Evolutionary conservation across 352 stramenopile genomes (phyloP).

Genomic region (Phytophthora colocasiae): DNA sequence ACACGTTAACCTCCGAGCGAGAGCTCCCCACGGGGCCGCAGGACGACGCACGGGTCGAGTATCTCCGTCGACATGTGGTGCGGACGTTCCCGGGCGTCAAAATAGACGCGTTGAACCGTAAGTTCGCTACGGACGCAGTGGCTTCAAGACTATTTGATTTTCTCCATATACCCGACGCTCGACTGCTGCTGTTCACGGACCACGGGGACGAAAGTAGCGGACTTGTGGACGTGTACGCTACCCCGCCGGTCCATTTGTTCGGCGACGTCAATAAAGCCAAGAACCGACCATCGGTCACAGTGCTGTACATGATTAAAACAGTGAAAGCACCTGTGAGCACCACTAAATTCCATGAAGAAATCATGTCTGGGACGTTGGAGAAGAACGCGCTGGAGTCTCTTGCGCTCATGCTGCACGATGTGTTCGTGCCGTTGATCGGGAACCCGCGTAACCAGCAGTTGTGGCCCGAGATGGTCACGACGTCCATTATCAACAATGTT

Average conservation of each 20-base stretch:
- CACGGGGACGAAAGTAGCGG: conserved; percentile 63
- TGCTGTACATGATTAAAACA: conserved; percentile 83
- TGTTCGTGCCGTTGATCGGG: conserved; percentile 77
- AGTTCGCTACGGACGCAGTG: conserved; percentile 70
- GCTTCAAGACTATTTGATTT: conserved; percentile 77
- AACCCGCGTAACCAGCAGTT: conserved; percentile 81
- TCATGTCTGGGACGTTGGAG: conserved; percentile 79
- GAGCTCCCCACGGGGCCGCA: conserved; percentile 33
- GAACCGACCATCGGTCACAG: conserved; percentile 44
- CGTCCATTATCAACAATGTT: conserved; percentile 78
- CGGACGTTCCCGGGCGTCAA: conserved; percentile 76
- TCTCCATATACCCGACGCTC: conserved; percentile 63
- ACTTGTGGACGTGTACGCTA: conserved; percentile 65
- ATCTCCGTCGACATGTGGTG: conserved; percentile 67
- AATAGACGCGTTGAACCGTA: conserved; percentile 57
- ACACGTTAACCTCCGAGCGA: conserved; percentile 3
- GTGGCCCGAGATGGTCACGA: conserved; percentile 86
- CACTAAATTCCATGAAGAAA: conserved; percentile 72
- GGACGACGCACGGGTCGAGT: conserved; percentile 71
- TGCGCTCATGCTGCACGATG: conserved; percentile 72
- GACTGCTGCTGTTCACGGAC: conserved; percentile 77
- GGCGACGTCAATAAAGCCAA: conserved; percentile 23
- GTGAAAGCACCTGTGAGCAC: conserved; percentile 66
- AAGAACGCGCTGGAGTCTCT: conserved; percentile 79
- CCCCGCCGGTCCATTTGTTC: conserved; percentile 63